phyloP scores from a whole-genome alignment of 2,329 filamentous ascomycete species.

The Aspergillus sp. region DNA sequence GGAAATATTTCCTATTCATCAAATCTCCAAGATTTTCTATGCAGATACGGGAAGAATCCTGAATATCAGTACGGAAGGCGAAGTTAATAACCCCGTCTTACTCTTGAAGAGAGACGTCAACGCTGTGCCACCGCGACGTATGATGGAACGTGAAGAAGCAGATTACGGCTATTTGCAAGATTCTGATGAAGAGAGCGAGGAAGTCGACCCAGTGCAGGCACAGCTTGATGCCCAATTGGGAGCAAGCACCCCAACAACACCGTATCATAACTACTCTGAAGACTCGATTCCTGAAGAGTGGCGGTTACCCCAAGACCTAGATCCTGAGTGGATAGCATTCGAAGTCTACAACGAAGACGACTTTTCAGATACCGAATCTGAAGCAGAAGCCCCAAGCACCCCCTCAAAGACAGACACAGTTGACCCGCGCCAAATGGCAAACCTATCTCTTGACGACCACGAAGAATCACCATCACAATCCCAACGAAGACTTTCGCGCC shows the following conservation, averaged over 20 bases:
- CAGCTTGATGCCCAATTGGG: conserved; percentile 34
- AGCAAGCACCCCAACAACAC: not conserved
- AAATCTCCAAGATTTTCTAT: conserved; percentile 87
- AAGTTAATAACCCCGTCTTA: conserved; percentile 66
- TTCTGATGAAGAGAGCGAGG: conserved; percentile 32
- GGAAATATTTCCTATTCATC: conserved; percentile 61
- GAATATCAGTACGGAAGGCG: conserved; percentile 66
- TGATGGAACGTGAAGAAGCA: conserved; percentile 45
- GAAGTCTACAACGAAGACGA: conserved; percentile 69
- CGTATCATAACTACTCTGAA: conserved; percentile 19
- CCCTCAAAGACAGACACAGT: conserved; percentile 26
- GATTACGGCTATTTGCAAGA: conserved; percentile 25
- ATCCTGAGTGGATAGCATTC: conserved; percentile 85
- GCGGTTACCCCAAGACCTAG: conserved; percentile 65
- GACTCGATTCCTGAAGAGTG: conserved; percentile 40
- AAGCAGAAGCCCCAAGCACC: conserved; percentile 25
- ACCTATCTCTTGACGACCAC: conserved; percentile 36
- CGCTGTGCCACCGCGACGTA: conserved; percentile 55
- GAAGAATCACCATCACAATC: conserved; percentile 20
- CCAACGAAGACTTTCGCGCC: conserved; percentile 42
- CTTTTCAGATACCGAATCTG: conserved; percentile 49
- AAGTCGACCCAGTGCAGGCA: conserved; percentile 37
- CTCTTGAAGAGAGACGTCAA: conserved; percentile 65
- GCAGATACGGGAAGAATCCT: conserved; percentile 84
- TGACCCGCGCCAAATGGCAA: conserved; percentile 42